Base-by-base conservation (phyloP, 768 basidiomycete genomes). In the Pleurotus giganteus region DNA sequence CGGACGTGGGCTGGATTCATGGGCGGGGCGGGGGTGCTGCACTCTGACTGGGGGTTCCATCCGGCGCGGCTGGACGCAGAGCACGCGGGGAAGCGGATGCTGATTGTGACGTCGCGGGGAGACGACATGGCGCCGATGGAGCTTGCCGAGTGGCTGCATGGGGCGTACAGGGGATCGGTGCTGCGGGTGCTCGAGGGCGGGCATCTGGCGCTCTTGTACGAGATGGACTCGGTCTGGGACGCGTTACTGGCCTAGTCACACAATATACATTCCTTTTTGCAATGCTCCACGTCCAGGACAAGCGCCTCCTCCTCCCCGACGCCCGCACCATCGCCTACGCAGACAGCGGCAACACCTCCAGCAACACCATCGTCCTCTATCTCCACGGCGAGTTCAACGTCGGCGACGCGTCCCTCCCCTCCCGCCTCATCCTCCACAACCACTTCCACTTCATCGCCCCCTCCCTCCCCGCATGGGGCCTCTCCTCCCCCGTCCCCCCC, bases 391-490 rank as follows among this genome's bases (percentile, higher is more conserved):
- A 70, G 4, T 82, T 85, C 63, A 66, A 72, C 32, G 60, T 83
- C n/a, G 83, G 82, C 4, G 68, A 73, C 27, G 74, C 75, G 4
- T 65, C 69, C 28, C 58, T 56, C 1, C 60, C 69, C 6, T 70
- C 75, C 2, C 69, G 63, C 12, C 59, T 65, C 26, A 60, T 81
- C 54, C 29, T 69, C 8, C 69, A 75, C 13, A 76, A 71, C 58
- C 61, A 72, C 41, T 64, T 79, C 3, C 82, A 80, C 60, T 68
- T 68, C 47, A 62, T 85, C 36, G 70, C 75, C 9, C 82, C 82
- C 2, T 79, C 83, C 8, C 75, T 85, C 28, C 78, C 81, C 19
- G 83, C 81, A 1, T 84, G 83, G 82, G 83, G 83, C 2, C 71
- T 71, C 42, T 77, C 83, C 4, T 79, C 81, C 0, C 73, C 78